phyloP scores from a whole-genome alignment of 345 rosid species.

The Salix exigua region DNA sequence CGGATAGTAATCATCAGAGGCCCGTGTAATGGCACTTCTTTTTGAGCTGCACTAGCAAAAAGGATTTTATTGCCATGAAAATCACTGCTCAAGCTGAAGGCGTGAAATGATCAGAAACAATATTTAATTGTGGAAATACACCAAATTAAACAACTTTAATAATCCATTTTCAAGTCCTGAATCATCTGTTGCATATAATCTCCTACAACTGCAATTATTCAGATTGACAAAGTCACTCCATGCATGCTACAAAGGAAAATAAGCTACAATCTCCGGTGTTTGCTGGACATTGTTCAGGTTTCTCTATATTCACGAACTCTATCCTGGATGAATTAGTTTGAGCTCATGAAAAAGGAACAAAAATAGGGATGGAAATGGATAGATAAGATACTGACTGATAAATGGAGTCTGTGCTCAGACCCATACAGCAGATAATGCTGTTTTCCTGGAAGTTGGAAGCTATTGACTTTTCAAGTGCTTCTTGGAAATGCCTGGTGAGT shows the following conservation, averaged over 20 bases:
- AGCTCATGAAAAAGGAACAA: neutral
- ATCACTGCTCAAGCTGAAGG: no score
- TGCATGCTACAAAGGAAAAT: neutral
- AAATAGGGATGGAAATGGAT: neutral
- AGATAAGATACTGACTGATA: slow-evolving; percentile 31
- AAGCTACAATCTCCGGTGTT: neutral
- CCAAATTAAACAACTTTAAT: no score
- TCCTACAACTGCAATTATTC: no score
- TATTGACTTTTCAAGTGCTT: slow-evolving; percentile 49
- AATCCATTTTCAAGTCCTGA: no score
- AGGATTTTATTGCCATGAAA: no score
- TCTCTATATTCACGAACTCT: neutral
- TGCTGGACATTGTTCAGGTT: neutral
- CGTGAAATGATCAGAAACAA: no score
- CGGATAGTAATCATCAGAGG: slow-evolving; percentile 57
- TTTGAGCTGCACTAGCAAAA: slow-evolving; percentile 34
- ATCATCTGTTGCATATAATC: no score
- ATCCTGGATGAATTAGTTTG: neutral
- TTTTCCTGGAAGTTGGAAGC: slow-evolving; percentile 45
- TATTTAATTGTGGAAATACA: no score
- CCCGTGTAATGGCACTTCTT: slow-evolving; percentile 46
- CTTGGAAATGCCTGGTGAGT: slow-evolving; percentile 45
- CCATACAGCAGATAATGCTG: slow-evolving; percentile 59
- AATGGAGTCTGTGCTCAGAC: slow-evolving; percentile 52
- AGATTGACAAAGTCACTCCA: neutral